These are phyloP conservation scores for Pisolithus albus DNA, from an alignment of 768 basidiomycete genomes.

Conservation along the genomic window DNA sequence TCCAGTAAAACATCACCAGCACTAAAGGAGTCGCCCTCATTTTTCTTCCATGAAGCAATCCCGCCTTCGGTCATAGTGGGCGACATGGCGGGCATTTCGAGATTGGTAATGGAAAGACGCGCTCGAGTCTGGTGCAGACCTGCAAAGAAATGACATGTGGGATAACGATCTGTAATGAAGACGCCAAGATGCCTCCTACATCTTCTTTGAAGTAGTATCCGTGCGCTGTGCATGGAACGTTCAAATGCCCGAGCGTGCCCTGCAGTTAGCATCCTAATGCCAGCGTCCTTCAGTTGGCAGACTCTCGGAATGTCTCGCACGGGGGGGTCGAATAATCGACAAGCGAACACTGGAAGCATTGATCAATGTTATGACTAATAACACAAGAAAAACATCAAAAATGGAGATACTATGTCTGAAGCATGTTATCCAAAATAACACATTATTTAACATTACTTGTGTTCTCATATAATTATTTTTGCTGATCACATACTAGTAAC, in stretches of 20 bases:
- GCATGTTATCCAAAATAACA: too few relatives aligned
- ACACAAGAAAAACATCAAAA: too few relatives aligned
- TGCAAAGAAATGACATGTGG: slow-evolving; percentile 2
- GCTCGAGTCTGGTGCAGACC: slow-evolving; percentile 44
- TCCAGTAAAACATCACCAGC: slow-evolving; percentile 85
- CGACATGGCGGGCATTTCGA: slow-evolving; percentile 95
- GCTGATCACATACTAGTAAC: too few relatives aligned
- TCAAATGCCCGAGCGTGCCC: slow-evolving; percentile 11
- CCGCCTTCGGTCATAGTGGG: slow-evolving; percentile 96
- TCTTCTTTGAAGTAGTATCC: slow-evolving; percentile 15
- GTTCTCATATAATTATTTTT: too few relatives aligned
- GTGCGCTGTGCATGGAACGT: slow-evolving; percentile 8
- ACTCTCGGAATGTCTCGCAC: neutral
- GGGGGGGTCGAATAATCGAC: neutral
- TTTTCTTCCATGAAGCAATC: slow-evolving; percentile 86
- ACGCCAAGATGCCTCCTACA: slow-evolving; percentile 11
- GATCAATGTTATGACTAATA: too few relatives aligned
- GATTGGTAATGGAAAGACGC: slow-evolving; percentile 59
- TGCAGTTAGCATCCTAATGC: slow-evolving; percentile 1
- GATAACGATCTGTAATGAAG: neutral
- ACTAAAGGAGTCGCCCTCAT: slow-evolving; percentile 71
- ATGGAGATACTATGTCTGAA: too few relatives aligned
- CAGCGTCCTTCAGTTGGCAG: neutral
- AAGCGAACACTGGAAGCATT: neutral
- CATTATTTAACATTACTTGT: too few relatives aligned